Base-by-base conservation (phyloP, 768 basidiomycete genomes). In the Leucosporidium scottii region DNA sequence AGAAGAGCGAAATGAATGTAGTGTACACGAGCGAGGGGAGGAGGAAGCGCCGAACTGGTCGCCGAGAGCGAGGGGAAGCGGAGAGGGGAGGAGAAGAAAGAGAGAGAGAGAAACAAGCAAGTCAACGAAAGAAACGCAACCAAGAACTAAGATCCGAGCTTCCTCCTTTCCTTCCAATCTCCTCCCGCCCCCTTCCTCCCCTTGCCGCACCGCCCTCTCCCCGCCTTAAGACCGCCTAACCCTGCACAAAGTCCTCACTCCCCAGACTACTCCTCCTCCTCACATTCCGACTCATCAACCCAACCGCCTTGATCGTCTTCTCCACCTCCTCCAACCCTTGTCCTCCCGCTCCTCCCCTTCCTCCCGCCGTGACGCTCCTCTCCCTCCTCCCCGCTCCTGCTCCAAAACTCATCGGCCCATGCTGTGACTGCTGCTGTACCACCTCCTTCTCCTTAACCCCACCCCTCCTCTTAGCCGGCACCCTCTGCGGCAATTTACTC, bases 251-350 rank as follows among this genome's bases (percentile, higher is more conserved):
- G 31, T 67, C 66, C 34, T 48, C 44, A 53, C 57, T 59, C 12
- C 66, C 66, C 61, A 67, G 51, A 7, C 55, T 59, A 50, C 66
- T 67, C 50, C 66, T 67, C 61, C 66, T 62, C 58, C 61, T 62
- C 57, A 44, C 39, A 44, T 44, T 44, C 39, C 39, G 8, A 44
- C 39, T 44, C 39, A 44, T 44, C 6, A 44, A 15, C 15, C 65
- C 55, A 12, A 66, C 65, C 28, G 61, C 61, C 44, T 55, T 56
- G 6, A 61, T 50, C 18, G 23, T 47, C n/a, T 17, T 30, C 48
- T 27, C 60, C 4, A 17, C 27, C 48, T 18, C 60, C 21, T 25
- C 31, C 27, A n/a, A 4, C 47, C 61, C 60, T 54, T 30, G n/a
- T 23, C 13, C 34, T 30, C 39, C n/a, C n/a, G 23, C 58, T 20